phyloP scores from a whole-genome alignment of 2,329 filamentous ascomycete genomes.

The Pseudocercospora macadamiae region DNA sequence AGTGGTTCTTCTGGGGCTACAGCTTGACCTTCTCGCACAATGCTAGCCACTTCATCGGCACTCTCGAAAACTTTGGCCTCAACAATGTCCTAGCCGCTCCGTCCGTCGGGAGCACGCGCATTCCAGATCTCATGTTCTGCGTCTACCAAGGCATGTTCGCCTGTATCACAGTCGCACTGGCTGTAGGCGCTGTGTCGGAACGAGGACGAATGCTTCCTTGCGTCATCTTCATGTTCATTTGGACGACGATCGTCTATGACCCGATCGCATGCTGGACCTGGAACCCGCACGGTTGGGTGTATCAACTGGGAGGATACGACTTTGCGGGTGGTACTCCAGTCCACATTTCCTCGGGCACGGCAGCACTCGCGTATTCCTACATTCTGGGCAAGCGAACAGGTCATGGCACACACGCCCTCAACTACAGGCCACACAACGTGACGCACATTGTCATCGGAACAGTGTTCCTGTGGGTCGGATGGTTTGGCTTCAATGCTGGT shows the following conservation, averaged over 20 bases:
- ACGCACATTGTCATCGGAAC: slow-evolving; percentile 91
- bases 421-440: slow-evolving; percentile 91
- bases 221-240: slow-evolving; percentile 90
- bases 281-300: slow-evolving; percentile 82
- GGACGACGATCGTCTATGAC: slow-evolving; percentile 88
- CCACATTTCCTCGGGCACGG: slow-evolving; percentile 82
- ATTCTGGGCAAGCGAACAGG: slow-evolving; percentile 86
- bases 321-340: slow-evolving; percentile 90
- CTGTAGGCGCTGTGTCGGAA: slow-evolving; percentile 82
- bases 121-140: slow-evolving; percentile 84
- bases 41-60: slow-evolving; percentile 74
- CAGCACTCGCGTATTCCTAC: slow-evolving; percentile 86
- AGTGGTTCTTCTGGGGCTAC: slow-evolving; percentile 97
- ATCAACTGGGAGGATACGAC: slow-evolving; percentile 77
- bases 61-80: slow-evolving; percentile 79
- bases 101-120: slow-evolving; percentile 70
- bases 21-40: slow-evolving; percentile 80
- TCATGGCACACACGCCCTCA: slow-evolving; percentile 83
- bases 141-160: slow-evolving; percentile 90
- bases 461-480: slow-evolving; percentile 92
- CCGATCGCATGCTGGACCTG: slow-evolving; percentile 95
- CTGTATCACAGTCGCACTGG: slow-evolving; percentile 81
- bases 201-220: slow-evolving; percentile 85
- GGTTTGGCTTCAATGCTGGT: slow-evolving; percentile 97
- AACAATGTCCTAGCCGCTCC: slow-evolving; percentile 73